Evolutionary conservation across 768 basidiomycete genomes (phyloP), one percentile per base, ranked within the genome.

Genomic region (Termitomyces titanicus): DNA sequence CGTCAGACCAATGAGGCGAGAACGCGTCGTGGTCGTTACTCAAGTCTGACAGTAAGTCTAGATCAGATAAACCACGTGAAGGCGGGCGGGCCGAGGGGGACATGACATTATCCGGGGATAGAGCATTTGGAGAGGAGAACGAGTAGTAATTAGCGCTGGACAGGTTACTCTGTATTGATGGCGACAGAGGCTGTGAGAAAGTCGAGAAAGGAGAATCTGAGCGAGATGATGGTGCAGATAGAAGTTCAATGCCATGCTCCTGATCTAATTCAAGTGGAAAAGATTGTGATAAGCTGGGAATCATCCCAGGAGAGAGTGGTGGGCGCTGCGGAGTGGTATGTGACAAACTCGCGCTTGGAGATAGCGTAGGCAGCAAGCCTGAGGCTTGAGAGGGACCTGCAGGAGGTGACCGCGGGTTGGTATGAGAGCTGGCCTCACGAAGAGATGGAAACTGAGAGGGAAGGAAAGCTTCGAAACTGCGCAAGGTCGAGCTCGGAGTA

Each of bases 181-280:
- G 53, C 15, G 58, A 61, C 29, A 48, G 34, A 27, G 59, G 52
- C 11, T 62, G 60, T 20, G 63, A 66, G 44, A 68, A 46, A 3
- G 64, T 60, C 18, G 72, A 71, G 61, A 77, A 78, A 2, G 75
- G 76, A 5, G 75, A 72, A 17, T 71, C 68, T 1, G 75, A 63
- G 20, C 74, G 70, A 7, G 76, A 78, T 7, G 76, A 74, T 2
- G 77, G 74, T 7, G 76, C 74, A 15, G 75, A 78, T 46, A 78
- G 68, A 24, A 79, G 67, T 53, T 76, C 75, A 24, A 78, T 62
- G 25, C 72, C 75, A 40, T 70, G 72, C 59, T 79, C 77, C 29
- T 71, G 68, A 50, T 76, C 75, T 54, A 78, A 62, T 38, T 75
- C 74, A 56, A 72, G 70, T 2, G 76, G 75, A 58, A 74, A 75